Base-by-base conservation (phyloP, 1,284 basidiomycete genomes). In the Schizopora paradoxa region DNA sequence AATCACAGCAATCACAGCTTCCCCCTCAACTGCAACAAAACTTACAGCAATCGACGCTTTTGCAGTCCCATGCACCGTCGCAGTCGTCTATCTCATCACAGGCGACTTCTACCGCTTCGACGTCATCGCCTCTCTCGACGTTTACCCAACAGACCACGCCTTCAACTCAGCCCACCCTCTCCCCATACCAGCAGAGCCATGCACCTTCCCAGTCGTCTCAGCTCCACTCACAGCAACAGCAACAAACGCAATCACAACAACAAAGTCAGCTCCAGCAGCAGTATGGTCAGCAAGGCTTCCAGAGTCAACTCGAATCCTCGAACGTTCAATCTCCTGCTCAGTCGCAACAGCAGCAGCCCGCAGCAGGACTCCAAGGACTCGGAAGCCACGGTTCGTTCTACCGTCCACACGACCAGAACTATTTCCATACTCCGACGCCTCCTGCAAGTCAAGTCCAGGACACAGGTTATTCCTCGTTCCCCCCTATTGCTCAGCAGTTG, bases 351-450 rank as follows among this genome's bases (percentile, higher is more conserved):
- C 52, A 56, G 26, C 66, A 63, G 25, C 64, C 65, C 8, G 40
- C 51, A 18, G 14, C 55, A 3, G 63, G 40, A 19, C 53, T 53
- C 29, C 53, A 56, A 32, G 72, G 53, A 52, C 39, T 60, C 19
- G 54, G 53, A 16, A 60, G 57, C 7, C 61, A 64, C 11, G 59
- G 70, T 2, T 68, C 69, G 1, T 86, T 85, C 57, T 85, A 83
- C 69, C 73, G 84, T 43, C 81, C 81, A 57, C 72, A 71, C 5
- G 79, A 85, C 26, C 61, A 69, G 6, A 79, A 80, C 3, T 87
- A 86, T 61, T 86, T 83, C 70, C 81, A 87, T 57, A 70, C 81
- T 0, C 76, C 82, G 5, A 86, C 84, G 2, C 84, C 84, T 21
- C 84, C 84, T 45, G 77, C 76, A 6, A 69, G 70, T 7, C 80